Evolutionary conservation across 331 rosid genomes (phyloP).

Genomic region (Saraca asoca): DNA sequence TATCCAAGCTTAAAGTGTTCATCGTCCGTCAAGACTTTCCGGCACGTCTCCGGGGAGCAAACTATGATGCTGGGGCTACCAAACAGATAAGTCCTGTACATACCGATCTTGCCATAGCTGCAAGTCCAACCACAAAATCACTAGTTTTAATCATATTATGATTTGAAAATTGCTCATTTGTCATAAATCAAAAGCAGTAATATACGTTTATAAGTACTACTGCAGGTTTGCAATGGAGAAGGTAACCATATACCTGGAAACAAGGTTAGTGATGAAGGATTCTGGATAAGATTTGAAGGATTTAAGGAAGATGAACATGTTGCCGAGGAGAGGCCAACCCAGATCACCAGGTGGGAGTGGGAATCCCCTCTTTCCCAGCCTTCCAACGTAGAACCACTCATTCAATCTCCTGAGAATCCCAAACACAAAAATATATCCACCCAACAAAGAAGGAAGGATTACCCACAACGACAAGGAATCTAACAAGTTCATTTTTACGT

Average conservation of each 20-base stretch:
- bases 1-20: slow-evolving; percentile 47
- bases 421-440: slow-evolving; percentile 49
- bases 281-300: slow-evolving; percentile 57
- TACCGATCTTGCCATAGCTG: slow-evolving; percentile 59
- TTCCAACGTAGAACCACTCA: slow-evolving; percentile 48
- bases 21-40: slow-evolving; percentile 49
- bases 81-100: slow-evolving; percentile 49
- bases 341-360: slow-evolving; percentile 58
- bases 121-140: neutral
- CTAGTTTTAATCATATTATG: neutral
- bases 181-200: too few species aligned
- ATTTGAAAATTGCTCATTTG: too few species aligned
- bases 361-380: slow-evolving; percentile 14
- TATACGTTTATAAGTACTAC: too few species aligned
- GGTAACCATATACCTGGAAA: slow-evolving; percentile 45
- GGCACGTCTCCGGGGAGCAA: slow-evolving; percentile 58
- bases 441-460: slow-evolving; percentile 37
- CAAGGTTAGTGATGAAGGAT: slow-evolving; percentile 45
- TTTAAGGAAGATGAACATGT: slow-evolving; percentile 43
- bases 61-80: slow-evolving; percentile 66
- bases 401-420: slow-evolving; percentile 48
- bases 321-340: slow-evolving; percentile 60
- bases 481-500: slow-evolving; percentile 32
- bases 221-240: neutral
- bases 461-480: slow-evolving; percentile 34